Evolutionary conservation across 768 basidiomycete genomes (phyloP), one percentile per base, ranked within the genome.

Genomic region (Rhodotorula kratochvilovae): DNA sequence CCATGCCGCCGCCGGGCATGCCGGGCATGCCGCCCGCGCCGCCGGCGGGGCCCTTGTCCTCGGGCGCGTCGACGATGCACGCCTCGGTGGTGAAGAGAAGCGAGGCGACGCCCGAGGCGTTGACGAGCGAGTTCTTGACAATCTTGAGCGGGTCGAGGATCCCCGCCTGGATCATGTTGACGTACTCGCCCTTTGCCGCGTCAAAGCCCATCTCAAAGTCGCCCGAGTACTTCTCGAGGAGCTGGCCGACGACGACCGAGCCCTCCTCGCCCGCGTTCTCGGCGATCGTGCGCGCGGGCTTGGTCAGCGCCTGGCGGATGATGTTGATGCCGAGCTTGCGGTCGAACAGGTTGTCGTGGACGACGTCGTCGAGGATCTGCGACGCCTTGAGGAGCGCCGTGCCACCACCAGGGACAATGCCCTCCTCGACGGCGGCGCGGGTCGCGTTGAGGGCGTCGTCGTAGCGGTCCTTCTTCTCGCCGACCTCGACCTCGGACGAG

Each of bases 381-480:
- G 86, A 87, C 6, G 91, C 90, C 81, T 92, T 92, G 67, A 73
- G 67, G 51, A 76, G 63, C 25, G 95, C 94, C 43, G 91, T 88
- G 80, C 94, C 94, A 78, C 95, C 95, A 55, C 95, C 95, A 62
- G 95, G 95, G 45, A 98, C 89, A 78, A 97, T 96, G 79, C 95
- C 95, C 81, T 99, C 94, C 83, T 97, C 95, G 42, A 98, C 95
- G 56, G 95, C 93, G 35, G 95, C 95, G 51, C 95, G 89, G 8
- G 95, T 98, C n/a, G 65, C 65, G 70, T 71, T 71, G 48, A 71
- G 61, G 23, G 72, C 67, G 61, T 95, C 92, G 76, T 97, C 94
- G 79, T 96, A 97, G 48, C 94, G 86, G 80, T 98, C 95, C 87
- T 98, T 96, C 91, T 97, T 98, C 86, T 98, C 95, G 13, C 94